Base-by-base conservation (phyloP, 768 basidiomycete species). In the Lentinus tigrinus region DNA sequence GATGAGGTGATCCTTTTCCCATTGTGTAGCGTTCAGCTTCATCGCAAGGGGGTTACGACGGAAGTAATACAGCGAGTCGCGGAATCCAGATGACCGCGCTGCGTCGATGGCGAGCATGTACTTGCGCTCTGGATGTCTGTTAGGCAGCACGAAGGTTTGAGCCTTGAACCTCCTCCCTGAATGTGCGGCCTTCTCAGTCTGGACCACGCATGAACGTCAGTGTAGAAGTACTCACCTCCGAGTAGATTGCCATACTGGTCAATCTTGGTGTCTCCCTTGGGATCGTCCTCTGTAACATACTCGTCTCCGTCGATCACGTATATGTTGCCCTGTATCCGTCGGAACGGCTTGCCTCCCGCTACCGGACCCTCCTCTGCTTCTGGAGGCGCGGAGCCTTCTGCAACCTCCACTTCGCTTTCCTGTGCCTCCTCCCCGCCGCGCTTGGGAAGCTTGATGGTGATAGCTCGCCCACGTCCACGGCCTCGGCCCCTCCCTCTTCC, bases 61-160 rank as follows among this genome's bases (percentile, higher is more conserved):
- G 74, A 98, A 95, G 73, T 98, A 98, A 73, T 98, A 97, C n/a
- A 98, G 77, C 9, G 97, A 98, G 72, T 98, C 97, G 47, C 94
- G 85, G 74, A 94, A 98, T 4, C 97, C 97, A 19, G 93, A 95
- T 9, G 93, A 92, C 26, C 96, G 86, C 0, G 97, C 97, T 3
- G 95, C 96, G 68, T 99, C 97, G 57, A 99, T 98, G 21, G 96
- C 95, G 40, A 98, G 89, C 84, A 97, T 91, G 75, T 97, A 99
- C 59, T 85, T 79, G 44, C 89, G 82, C 26, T 91, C 82, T 9
- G 93, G 87, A 66, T 98, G 87, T 21, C 96, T 85, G 55, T 85
- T 85, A 0, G 93, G 89, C 5, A 95, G 84, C n/a, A 81, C 74
- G 70, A 99, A 98, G 1, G 95, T 97, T 27, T 83, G 75, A 1